Base-by-base conservation (phyloP, 192 early-diverging fungal species). In the Helicostylum pulchrum region DNA sequence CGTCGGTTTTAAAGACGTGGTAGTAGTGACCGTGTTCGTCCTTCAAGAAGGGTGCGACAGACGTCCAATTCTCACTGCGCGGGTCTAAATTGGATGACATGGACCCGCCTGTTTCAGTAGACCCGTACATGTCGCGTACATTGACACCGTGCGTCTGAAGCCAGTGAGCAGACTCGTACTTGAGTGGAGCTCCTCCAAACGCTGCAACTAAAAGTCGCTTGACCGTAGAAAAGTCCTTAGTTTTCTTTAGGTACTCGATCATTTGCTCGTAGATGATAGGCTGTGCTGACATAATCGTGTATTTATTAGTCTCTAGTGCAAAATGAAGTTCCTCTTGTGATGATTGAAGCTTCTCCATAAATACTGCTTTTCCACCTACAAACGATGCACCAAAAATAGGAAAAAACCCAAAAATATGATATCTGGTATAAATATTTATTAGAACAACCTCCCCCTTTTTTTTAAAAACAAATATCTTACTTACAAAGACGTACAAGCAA, bases 221-320 rank as follows among this genome's bases (percentile, higher is more conserved):
- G 1, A 61, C 9, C 15, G 12, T 19, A 61, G 58, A 61, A 23
- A 61, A 45, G n/a, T 61, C 58, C 4, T 45, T 61, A 0, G 3
- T n/a, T 45, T 30, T 20, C 7, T 48, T 23, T 15, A n/a, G 21
- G 8, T 15, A 26, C 4, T 20, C 7, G 1, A 32, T 8, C 11
- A 61, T 46, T 17, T 61, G 42, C n/a, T 31, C 21, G 14, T 44
- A 23, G 23, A 46, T 26, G 0, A 31, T 7, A 4, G 58, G 15
- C 26, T 44, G 12, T 5, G 20, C 43, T 3, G 12, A 44, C 58
- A 47, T 61, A 2, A 47, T 0, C 0, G 58, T 61, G n/a, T 44
- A 61, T 30, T 61, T 48, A 20, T 61, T 61, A n/a, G 11, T 4
- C 26, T 61, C 23, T 21, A 61, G 6, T 11, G 58, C 58, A 47